Evolutionary conservation across 2,329 filamentous ascomycete species (phyloP).

Genomic region (Xylaria sp.): DNA sequence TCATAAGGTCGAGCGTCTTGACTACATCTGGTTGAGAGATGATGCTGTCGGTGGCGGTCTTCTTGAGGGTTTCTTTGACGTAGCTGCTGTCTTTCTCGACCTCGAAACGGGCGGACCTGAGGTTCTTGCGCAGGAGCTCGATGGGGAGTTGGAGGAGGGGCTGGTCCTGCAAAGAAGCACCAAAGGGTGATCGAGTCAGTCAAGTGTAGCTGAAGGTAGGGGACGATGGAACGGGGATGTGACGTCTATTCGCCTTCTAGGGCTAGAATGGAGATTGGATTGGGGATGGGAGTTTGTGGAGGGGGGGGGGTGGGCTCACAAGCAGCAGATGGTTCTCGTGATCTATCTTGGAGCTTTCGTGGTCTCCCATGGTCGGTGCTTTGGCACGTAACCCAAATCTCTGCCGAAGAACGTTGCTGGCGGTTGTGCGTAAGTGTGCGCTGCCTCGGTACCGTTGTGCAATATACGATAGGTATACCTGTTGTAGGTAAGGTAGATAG

Average conservation of each 20-base stretch:
- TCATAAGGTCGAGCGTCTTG: constrained; percentile 83
- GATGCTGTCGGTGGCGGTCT: constrained; percentile 74
- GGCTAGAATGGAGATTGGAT: neutral
- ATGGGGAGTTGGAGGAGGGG: constrained; percentile 91
- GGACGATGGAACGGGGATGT: constrained; percentile 7
- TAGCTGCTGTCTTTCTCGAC: constrained; percentile 76
- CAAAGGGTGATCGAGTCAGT: constrained; percentile 10
- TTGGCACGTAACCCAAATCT: neutral
- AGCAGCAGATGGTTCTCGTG: constrained; percentile 80
- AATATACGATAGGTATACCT: neutral
- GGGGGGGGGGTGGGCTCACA: constrained; percentile 55
- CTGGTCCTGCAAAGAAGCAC: constrained; percentile 74
- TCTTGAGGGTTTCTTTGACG: constrained; percentile 69
- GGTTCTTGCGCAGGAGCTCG: constrained; percentile 93
- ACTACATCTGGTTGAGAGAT: constrained; percentile 76
- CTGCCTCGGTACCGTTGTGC: neutral
- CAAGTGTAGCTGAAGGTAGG: neutral
- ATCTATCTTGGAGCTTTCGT: constrained; percentile 73
- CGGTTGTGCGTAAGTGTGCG: neutral
- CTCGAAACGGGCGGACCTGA: constrained; percentile 82
- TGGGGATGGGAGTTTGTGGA: neutral
- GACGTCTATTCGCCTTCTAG: neutral
- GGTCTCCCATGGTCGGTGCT: constrained; percentile 64
- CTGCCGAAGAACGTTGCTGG: neutral
- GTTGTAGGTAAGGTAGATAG: neutral